Conservation (phyloP, 352 stramenopile species). For the Paralagenidium karlingii region DNA sequence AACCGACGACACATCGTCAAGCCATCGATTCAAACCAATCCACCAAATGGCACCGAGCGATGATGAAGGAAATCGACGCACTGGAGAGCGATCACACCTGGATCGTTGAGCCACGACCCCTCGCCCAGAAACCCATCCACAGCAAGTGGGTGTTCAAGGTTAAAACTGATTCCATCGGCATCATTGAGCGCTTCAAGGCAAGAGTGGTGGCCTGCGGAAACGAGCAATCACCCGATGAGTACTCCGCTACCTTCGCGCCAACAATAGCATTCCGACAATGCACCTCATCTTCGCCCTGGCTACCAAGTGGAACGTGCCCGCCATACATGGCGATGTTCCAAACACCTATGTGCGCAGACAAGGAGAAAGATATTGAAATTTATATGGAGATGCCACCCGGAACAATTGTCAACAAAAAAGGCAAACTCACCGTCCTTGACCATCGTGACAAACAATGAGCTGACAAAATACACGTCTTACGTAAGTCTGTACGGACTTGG, state of each 20-base stretch:
- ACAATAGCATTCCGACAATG: neutral
- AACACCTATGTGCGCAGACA: slow-evolving; percentile 1
- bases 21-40: no score
- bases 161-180: slow-evolving; percentile 1
- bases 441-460: no score
- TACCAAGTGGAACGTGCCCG: neutral
- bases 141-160: slow-evolving; percentile 6
- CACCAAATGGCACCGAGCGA: no score
- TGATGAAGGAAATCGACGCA: neutral
- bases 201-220: slow-evolving; percentile 2
- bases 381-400: slow-evolving; percentile 2
- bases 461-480: no score
- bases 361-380: slow-evolving; percentile 1
- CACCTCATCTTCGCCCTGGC: slow-evolving; percentile 1
- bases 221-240: slow-evolving; percentile 1
- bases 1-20: no score
- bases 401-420: no score
- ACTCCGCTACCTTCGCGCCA: neutral
- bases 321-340: slow-evolving; percentile 2
- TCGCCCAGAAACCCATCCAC: neutral
- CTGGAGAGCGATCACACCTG: slow-evolving; percentile 2
- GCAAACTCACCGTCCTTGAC: no score
- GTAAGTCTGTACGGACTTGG: slow-evolving; percentile 5
- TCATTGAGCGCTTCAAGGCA: slow-evolving; percentile 6
- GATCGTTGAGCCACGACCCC: slow-evolving; percentile 1